Percentiles rank a stretch among this genome's conserved stretches.
phyloP scores from a whole-genome alignment of 1,284 basidiomycete genomes.

The Agaricales sp. region DNA sequence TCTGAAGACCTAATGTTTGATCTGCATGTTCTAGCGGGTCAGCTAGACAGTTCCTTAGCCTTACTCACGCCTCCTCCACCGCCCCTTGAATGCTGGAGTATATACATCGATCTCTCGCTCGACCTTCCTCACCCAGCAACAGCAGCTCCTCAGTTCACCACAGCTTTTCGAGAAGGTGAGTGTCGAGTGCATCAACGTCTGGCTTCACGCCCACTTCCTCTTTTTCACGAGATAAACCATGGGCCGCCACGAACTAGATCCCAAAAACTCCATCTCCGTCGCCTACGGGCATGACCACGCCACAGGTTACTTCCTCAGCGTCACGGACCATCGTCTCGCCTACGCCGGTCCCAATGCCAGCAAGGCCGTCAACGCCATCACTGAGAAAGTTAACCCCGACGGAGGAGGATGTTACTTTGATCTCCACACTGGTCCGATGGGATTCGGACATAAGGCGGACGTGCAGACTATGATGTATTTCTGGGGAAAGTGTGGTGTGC shows the following conservation, averaged over 20 bases:
- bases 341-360: background rate
- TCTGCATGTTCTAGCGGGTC: no score
- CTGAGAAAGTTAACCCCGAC: background rate
- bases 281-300: conserved; percentile 1
- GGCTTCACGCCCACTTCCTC: no score
- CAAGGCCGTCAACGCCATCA: background rate
- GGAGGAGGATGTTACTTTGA: conserved; percentile 1
- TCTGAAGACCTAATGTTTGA: no score
- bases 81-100: no score
- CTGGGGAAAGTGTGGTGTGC: background rate
- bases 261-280: background rate
- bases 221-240: background rate
- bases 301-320: conserved; percentile 2
- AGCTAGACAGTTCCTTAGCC: no score
- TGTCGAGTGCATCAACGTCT: no score
- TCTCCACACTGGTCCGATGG: background rate
- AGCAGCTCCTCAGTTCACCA: no score
- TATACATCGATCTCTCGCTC: no score
- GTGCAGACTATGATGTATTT: background rate
- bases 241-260: background rate
- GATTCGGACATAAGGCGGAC: background rate
- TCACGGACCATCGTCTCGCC: background rate
- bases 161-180: no score
- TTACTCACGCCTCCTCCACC: no score
- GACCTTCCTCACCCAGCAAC: no score